Base-by-base conservation (phyloP, 495 filamentous ascomycete genomes). In the Xylaria venustula region DNA sequence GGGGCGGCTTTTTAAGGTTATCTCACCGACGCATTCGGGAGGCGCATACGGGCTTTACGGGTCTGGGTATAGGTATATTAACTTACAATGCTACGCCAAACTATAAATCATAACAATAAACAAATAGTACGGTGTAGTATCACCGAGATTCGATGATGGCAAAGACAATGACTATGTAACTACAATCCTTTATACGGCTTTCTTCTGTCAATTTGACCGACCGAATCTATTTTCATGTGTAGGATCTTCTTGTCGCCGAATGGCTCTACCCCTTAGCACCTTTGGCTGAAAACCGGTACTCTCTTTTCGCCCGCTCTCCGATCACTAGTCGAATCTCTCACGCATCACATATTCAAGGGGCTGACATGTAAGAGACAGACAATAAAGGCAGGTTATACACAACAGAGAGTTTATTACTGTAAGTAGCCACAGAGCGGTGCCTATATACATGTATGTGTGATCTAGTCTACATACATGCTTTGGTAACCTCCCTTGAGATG, bases 301-400 rank as follows among this genome's bases (percentile, higher is more conserved):
- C 28, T 45, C 14, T 40, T 12, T 15, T 32, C 19, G 14, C 8
- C 20, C 48, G 25, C 37, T 45, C 47, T 52, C 48, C 23, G 54
- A 26, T 19, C 20, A 57, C 41, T n/a, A 37, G 19, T 37, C 57
- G 37, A 25, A n/a, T n/a, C 23, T 60, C 40, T 52, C 26, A 20
- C 32, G 5, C 19, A 32, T n/a, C 32, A 25, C 40, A 42, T 34
- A 34, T 60, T 44, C 57, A 52, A 52, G 32, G 47, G 56, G 45
- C 22, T 19, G 7, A 28, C 7, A 42, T 8, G 37, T 20, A 23
- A 32, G 37, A 45, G 9, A n/a, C 25, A 22, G 6, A 28, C 20
- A 22, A 32, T 20, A 7, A 50, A 49, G 19, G 19, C 14, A 36
- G 49, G 6, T 3, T n/a, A 15, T 14, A 15, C 37, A n/a, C n/a